Evolutionary conservation across 805 yeast genomes (phyloP).

Genomic region (Metschnikowia picachoensis): DNA sequence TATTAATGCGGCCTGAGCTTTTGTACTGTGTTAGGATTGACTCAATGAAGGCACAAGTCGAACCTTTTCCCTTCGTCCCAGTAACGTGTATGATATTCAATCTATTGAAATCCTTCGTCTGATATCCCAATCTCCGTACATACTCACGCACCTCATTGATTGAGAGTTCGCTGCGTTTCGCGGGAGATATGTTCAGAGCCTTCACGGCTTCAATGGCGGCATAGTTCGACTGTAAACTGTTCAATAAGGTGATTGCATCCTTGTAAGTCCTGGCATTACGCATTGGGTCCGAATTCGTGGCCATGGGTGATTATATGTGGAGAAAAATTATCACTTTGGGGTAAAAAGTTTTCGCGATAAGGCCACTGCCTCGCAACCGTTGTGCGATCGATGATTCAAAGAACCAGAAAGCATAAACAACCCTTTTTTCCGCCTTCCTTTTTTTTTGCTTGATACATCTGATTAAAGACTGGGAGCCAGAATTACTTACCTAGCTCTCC

Average conservation of each 20-base stretch:
- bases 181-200: constrained; percentile 50
- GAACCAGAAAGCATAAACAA: too few species aligned
- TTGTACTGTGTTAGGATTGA: constrained; percentile 70
- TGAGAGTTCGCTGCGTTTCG: constrained; percentile 57
- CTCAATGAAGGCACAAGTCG: constrained; percentile 92
- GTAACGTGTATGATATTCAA: constrained; percentile 87
- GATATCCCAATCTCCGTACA: constrained; percentile 37
- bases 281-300: constrained; percentile 15
- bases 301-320: constrained; percentile 2
- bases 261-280: constrained; percentile 25
- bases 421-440: too few species aligned
- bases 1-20: constrained; percentile 35
- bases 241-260: constrained; percentile 83
- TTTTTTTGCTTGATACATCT: too few species aligned
- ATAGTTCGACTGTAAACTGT: constrained; percentile 85
- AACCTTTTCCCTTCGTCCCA: constrained; percentile 98
- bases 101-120: constrained; percentile 61
- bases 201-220: constrained; percentile 83
- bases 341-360: not conserved
- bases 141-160: constrained; percentile 72
- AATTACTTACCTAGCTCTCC: too few species aligned
- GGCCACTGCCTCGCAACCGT: too few species aligned
- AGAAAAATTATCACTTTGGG: not conserved
- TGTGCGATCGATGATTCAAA: too few species aligned
- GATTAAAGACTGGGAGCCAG: too few species aligned